Evolutionary conservation across 306 rosid species (phyloP).

Genomic region (Acmispon strigosus): DNA sequence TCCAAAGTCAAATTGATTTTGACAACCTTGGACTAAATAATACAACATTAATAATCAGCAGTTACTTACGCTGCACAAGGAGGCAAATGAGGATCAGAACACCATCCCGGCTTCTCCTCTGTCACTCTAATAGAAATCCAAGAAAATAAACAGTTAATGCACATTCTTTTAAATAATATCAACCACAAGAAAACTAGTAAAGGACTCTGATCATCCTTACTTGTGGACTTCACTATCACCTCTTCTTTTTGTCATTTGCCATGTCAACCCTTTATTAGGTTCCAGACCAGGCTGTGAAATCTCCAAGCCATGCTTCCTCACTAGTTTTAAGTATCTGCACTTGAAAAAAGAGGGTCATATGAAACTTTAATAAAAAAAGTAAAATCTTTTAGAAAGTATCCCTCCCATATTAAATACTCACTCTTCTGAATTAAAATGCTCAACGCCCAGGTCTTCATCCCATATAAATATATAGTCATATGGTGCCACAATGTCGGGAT

Average conservation of each 20-base stretch:
- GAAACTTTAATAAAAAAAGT: background rate
- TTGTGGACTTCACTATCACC: conserved; percentile 89
- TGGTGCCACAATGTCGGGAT: conserved; percentile 96
- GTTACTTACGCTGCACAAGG: conserved; percentile 96
- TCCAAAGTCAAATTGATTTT: no score
- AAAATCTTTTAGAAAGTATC: background rate
- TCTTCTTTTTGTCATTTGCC: conserved; percentile 99
- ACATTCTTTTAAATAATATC: background rate
- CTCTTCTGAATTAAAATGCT: conserved; percentile 92
- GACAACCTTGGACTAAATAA: background rate
- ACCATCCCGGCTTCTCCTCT: conserved; percentile 91
- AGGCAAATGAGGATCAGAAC: conserved; percentile 86
- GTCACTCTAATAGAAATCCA: conserved; percentile 50
- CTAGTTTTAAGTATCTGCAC: conserved; percentile 70
- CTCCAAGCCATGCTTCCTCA: conserved; percentile 92
- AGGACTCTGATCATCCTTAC: conserved; percentile 39
- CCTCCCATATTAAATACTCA: conserved; percentile 38
- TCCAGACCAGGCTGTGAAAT: conserved; percentile 98
- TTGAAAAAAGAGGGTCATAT: background rate
- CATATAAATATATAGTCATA: conserved; percentile 95
- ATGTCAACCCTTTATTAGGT: conserved; percentile 76
- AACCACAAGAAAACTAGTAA: background rate
- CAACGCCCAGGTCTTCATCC: conserved; percentile 98
- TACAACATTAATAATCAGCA: background rate
- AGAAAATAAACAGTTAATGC: conserved; percentile 9